These are phyloP conservation scores for Nemania serpens DNA, from an alignment of 2,329 filamentous ascomycete genomes.

Conservation along the genomic window DNA sequence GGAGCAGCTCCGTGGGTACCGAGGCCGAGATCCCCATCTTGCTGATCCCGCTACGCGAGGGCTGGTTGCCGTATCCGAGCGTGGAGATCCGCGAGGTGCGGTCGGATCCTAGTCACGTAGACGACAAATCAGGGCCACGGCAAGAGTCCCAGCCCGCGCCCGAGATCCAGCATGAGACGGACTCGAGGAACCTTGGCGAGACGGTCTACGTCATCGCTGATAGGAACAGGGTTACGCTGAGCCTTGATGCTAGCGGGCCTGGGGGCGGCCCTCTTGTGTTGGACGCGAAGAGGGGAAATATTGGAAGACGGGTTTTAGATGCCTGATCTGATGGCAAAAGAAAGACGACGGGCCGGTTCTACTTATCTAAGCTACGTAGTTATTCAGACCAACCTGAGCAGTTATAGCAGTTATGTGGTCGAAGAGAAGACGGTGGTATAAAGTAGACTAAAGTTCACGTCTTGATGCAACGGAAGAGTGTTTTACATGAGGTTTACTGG, in stretches of 20 bases:
- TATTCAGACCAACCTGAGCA: too few species aligned
- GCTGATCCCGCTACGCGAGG: constrained; percentile 78
- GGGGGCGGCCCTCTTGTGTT: constrained; percentile 69
- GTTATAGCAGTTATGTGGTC: too few species aligned
- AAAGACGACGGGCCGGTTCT: too few species aligned
- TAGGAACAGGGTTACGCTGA: constrained; percentile 72
- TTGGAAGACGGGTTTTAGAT: constrained; percentile 29
- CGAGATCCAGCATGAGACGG: constrained; percentile 70
- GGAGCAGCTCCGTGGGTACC: constrained; percentile 50
- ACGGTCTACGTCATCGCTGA: constrained; percentile 76
- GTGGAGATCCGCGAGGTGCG: constrained; percentile 74
- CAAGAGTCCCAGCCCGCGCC: constrained; percentile 28
- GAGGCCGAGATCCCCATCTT: constrained; percentile 69
- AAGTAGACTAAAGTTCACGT: too few species aligned
- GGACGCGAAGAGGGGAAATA: constrained; percentile 57
- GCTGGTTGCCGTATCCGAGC: constrained; percentile 75
- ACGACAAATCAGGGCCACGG: constrained; percentile 19
- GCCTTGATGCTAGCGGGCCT: constrained; percentile 68
- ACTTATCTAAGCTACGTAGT: too few species aligned
- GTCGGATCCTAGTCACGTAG: constrained; percentile 19
- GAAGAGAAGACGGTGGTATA: too few species aligned
- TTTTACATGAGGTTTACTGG: too few species aligned
- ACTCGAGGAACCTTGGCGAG: constrained; percentile 78
- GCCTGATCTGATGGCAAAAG: constrained; percentile 10
- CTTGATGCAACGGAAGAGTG: too few species aligned